Evolutionary conservation across 768 basidiomycete genomes (phyloP).

Genomic region (Crucibulum laeve): DNA sequence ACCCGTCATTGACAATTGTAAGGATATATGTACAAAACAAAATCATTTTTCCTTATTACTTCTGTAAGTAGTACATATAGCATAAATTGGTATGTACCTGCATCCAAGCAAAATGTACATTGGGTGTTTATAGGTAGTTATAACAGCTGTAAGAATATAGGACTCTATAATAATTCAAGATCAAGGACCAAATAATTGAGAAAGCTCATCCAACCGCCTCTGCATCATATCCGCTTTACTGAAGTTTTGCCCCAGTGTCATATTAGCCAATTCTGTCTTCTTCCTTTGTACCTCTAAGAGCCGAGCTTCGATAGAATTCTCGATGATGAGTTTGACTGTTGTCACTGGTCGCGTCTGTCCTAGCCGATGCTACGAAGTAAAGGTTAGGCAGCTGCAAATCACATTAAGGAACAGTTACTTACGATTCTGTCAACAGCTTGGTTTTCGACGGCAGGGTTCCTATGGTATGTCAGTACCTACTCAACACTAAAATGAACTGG

Average conservation of each 20-base stretch:
- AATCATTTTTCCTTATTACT: no score
- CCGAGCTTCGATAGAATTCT: slow-evolving; percentile 89
- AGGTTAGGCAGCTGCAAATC: slow-evolving; percentile 1
- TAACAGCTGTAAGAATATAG: no score
- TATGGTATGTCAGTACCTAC: slow-evolving; percentile 21
- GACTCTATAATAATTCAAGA: slow-evolving; percentile 11
- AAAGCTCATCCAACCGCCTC: slow-evolving; percentile 85
- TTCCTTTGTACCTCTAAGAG: slow-evolving; percentile 91
- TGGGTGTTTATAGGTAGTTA: no score
- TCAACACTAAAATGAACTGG: not conserved
- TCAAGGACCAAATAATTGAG: slow-evolving; percentile 60
- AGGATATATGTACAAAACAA: no score
- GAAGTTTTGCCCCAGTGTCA: slow-evolving; percentile 85
- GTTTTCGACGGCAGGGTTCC: slow-evolving; percentile 97
- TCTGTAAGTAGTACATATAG: no score
- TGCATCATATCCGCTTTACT: slow-evolving; percentile 86
- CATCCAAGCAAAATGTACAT: no score
- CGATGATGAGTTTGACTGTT: slow-evolving; percentile 90
- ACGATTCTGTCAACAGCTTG: slow-evolving; percentile 98
- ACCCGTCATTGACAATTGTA: no score
- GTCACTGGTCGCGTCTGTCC: slow-evolving; percentile 92
- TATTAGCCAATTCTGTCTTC: slow-evolving; percentile 91
- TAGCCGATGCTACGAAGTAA: slow-evolving; percentile 72
- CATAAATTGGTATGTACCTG: no score
- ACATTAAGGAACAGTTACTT: slow-evolving; percentile 18